Conservation (phyloP, 768 basidiomycete genomes). For the Ramaria sp. region DNA sequence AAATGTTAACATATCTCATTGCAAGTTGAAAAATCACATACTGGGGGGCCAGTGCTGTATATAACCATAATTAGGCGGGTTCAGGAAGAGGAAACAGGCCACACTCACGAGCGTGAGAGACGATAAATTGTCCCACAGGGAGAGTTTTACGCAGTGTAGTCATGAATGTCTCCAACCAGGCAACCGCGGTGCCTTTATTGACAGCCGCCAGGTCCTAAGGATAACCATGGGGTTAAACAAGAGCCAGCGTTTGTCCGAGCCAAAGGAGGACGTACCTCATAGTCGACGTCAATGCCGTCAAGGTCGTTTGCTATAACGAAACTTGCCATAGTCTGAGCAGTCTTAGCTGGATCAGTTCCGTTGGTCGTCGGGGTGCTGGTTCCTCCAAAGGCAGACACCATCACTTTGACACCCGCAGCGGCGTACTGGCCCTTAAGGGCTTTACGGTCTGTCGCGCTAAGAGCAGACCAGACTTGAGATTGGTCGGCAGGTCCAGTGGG, state of each 20-base stretch:
- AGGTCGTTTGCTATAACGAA: conserved; percentile 23
- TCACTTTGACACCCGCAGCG: conserved; percentile 14
- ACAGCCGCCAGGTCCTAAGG: no score
- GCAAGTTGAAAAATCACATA: conserved; percentile 14
- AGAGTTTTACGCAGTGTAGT: conserved; percentile 37
- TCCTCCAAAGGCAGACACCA: conserved; percentile 15
- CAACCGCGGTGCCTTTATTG: conserved; percentile 20
- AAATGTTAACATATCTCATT: no score
- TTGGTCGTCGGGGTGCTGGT: conserved; percentile 20
- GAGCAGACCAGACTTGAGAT: conserved; percentile 8
- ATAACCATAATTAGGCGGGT: neutral
- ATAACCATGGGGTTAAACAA: no score
- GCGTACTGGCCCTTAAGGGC: conserved; percentile 15
- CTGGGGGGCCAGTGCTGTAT: conserved; percentile 37
- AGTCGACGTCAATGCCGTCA: conserved; percentile 5
- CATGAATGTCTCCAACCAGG: conserved; percentile 47
- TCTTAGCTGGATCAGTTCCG: conserved; percentile 21
- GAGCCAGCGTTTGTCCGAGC: conserved; percentile 17
- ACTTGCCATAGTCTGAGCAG: conserved; percentile 23
- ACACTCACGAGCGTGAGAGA: conserved; percentile 46
- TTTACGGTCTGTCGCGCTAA: conserved; percentile 6
- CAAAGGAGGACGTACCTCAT: conserved; percentile 12
- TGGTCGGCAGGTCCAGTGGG: conserved; percentile 10
- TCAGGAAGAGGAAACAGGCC: neutral
- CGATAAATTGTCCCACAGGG: conserved; percentile 36